phyloP scores from a whole-genome alignment of 768 basidiomycete species.

The Calvatia gigantea region DNA sequence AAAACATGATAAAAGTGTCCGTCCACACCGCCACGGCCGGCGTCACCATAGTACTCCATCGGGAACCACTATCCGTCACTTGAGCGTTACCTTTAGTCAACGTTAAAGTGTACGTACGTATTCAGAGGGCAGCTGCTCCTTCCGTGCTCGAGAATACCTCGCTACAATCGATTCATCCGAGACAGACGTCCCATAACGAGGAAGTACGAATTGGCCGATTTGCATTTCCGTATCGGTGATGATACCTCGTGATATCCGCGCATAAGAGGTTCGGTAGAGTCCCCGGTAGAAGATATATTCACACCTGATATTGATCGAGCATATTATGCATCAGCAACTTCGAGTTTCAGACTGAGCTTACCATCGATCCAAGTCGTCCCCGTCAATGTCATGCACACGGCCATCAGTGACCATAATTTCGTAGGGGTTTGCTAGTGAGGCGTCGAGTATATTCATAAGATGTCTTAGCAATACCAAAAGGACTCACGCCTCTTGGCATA shows the following conservation, averaged over 20 bases:
- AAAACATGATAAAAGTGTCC: constrained; percentile 81
- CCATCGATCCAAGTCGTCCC: constrained; percentile 71
- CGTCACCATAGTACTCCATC: constrained; percentile 60
- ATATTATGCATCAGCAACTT: neutral
- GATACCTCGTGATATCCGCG: constrained; percentile 73
- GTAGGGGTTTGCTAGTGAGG: constrained; percentile 62
- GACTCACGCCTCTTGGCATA: constrained; percentile 58
- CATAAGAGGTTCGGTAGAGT: constrained; percentile 77
- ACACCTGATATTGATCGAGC: constrained; percentile 67
- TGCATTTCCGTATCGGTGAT: constrained; percentile 92
- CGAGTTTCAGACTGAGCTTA: constrained; percentile 23
- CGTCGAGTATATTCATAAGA: neutral
- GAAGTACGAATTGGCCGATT: constrained; percentile 80
- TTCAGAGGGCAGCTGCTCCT: constrained; percentile 60
- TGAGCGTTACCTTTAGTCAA: neutral
- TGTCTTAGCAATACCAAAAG: neutral
- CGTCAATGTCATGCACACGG: constrained; percentile 74
- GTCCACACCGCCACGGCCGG: constrained; percentile 51
- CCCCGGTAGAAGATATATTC: constrained; percentile 89
- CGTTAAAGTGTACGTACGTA: constrained; percentile 44
- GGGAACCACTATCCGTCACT: constrained; percentile 63
- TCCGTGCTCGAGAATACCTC: constrained; percentile 63
- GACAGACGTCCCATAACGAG: constrained; percentile 49
- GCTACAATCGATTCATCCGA: constrained; percentile 58
- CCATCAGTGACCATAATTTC: constrained; percentile 77